Evolutionary conservation across 202 grass and related monocot species (phyloP), one percentile per base, ranked within the genome.

Genomic region (Sporobolus alterniflorus): DNA sequence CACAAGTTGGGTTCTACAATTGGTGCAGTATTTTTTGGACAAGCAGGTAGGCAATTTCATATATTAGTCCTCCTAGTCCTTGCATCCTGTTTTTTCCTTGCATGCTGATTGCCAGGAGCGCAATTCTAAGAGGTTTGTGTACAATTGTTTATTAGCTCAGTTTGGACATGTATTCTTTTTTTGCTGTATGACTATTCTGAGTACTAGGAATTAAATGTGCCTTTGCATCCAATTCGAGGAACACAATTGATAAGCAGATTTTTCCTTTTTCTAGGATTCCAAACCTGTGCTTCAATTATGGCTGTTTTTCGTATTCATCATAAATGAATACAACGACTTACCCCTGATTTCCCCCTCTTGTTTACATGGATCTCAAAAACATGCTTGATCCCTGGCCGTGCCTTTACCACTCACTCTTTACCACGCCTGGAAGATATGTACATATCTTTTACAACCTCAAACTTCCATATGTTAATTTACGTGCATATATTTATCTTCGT

Each of bases 11-110:
- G 30, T 74, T 83, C 50, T 29, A 50, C 67, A 5, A 29, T 79
- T 68, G 83, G 42, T 17, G 42, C 74, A 44, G 7, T 90, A 69
- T 34, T 90, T 70, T n/a, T 90, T 74, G 88, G 83, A 60, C 83
- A 78, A 34, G 79, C 88, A 86, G 88, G 88, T 76, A 60, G 4
- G 16, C 3, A 67, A 67, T 32, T 31, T 59, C 15, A 68, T 44
- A 47, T 56, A 44, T 67, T 67, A 13, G 3, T 44, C 47, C 1
- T 61, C 41, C 11, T n/a, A 16, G 12, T 77, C 29, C 22, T 0
- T 33, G 47, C 50, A 59, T 6, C 18, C 12, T 10, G 9, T 76
- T 54, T 6, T 11, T 71, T 17, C 55, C 79, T 51, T 52, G 14
- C n/a, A 75, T 33, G 41, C 22, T 48, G 39, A 13, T 74, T 75